These are phyloP conservation scores for Arthroderma sp. DNA, from an alignment of 2,329 filamentous ascomycete species.

Conservation along the genomic window DNA sequence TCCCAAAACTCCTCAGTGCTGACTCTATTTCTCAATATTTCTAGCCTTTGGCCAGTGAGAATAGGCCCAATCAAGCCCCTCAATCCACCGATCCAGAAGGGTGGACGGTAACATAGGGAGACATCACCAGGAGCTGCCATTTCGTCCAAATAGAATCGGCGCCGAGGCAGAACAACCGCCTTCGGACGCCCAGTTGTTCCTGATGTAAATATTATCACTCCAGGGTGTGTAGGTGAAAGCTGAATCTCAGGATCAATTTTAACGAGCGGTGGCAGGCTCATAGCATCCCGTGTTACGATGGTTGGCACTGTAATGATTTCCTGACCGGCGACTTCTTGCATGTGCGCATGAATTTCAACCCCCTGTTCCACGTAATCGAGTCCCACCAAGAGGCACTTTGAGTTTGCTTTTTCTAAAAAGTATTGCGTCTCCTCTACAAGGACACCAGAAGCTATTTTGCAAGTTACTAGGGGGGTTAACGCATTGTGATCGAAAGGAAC, in stretches of 20 bases:
- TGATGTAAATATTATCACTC: slow-evolving; percentile 33
- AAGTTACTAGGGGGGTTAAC: neutral
- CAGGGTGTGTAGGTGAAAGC: neutral
- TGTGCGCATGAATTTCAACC: slow-evolving; percentile 19
- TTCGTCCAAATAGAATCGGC: neutral
- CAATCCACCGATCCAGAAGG: slow-evolving; percentile 5
- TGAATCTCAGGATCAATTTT: neutral
- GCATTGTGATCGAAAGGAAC: no score
- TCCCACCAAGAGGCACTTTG: slow-evolving; percentile 27
- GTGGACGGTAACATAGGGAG: slow-evolving; percentile 1
- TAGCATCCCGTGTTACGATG: no score
- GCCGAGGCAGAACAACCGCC: slow-evolving; percentile 21
- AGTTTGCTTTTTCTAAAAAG: slow-evolving; percentile 28
- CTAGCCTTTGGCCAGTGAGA: slow-evolving; percentile 2
- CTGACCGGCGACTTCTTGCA: slow-evolving; percentile 13
- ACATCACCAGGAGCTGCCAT: neutral
- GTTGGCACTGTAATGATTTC: neutral
- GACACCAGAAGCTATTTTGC: slow-evolving; percentile 20
- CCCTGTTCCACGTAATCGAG: slow-evolving; percentile 19
- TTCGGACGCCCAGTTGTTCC: slow-evolving; percentile 35
- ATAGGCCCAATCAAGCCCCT: neutral
- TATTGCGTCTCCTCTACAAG: slow-evolving; percentile 33
- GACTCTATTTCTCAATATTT: neutral
- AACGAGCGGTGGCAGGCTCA: neutral
- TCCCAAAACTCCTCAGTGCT: neutral